Evolutionary conservation across 2,329 filamentous ascomycete species (phyloP), one percentile per base, ranked within the genome.

Genomic region (Colletotrichum liaoningense): DNA sequence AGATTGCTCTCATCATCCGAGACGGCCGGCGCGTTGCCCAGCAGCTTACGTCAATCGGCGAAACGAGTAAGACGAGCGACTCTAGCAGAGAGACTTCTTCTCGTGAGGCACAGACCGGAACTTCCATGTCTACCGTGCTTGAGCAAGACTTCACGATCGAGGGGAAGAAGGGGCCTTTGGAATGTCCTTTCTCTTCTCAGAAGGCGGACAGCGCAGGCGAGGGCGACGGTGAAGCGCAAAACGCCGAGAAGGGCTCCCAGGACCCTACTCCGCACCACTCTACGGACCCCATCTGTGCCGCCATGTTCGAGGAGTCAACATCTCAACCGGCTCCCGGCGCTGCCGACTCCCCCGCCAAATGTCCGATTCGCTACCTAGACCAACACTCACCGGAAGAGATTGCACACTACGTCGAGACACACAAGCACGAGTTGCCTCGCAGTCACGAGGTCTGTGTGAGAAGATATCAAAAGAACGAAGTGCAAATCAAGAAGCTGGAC

Each of bases 381-480:
- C 93, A 97, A 81, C 95, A 98, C 80, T 95, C 95, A 2, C 94
- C 96, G 2, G 94, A 98, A 84, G 95, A 98, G 80, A 93, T 98
- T 74, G 96, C 96, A 16, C 91, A 93, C 79, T 98, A 98, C 81
- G 95, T 98, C 79, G 94, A 98, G 81, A 95, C 92, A 65, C 95
- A 98, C 85, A 98, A 98, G 82, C 95, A 98, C 83, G 94, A 98
- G 82, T 90, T 98, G 67, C 96, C 96, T 11, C 91, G 96, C 78
- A 98, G 95, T 81, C 96, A 98, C 83, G 95, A 97, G 80, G 90
- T 98, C 57, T 98, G 96, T 82, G 92, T 98, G 74, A 92, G 94
- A 79, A 91, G 95, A 70, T 98, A 98, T 80, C 94, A 97, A 83
- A 93, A 91, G 82, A 96, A 95, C 79, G 93, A 96, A 77, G 90